Evolutionary conservation across 2,329 filamentous ascomycete species (phyloP).

Genomic region (Fusarium sp.): DNA sequence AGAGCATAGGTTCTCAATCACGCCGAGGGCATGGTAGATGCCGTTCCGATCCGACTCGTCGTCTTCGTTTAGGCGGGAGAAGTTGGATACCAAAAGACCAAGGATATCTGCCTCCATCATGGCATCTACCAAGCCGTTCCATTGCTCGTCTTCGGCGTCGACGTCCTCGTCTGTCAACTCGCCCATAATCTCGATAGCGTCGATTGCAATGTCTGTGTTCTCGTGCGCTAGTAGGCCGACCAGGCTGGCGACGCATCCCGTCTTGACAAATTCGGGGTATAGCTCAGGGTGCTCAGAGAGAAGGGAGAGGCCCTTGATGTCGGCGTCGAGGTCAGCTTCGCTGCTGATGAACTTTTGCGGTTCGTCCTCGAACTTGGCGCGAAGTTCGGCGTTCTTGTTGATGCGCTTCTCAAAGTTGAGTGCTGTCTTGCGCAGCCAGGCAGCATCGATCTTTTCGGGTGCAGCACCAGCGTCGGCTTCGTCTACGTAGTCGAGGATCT

Average conservation of each 20-base stretch:
- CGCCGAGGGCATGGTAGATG: conserved; percentile 84
- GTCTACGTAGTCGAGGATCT: conserved; percentile 91
- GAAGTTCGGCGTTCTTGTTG: conserved; percentile 87
- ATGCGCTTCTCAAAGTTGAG: conserved; percentile 92
- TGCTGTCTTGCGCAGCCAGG: conserved; percentile 86
- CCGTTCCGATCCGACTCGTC: conserved; percentile 79
- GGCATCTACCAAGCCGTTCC: conserved; percentile 79
- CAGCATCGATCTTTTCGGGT: conserved; percentile 81
- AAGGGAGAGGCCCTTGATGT: conserved; percentile 88
- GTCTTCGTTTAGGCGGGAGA: conserved; percentile 83
- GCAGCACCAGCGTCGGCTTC: conserved; percentile 51
- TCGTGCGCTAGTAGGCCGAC: conserved; percentile 90
- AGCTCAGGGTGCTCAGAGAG: conserved; percentile 87
- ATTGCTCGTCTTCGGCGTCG: conserved; percentile 81
- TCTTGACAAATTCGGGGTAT: conserved; percentile 81
- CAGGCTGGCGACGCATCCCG: conserved; percentile 79
- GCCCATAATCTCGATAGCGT: conserved; percentile 86
- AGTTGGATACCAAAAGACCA: conserved; percentile 79
- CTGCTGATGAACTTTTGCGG: conserved; percentile 85
- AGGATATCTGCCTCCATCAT: conserved; percentile 77
- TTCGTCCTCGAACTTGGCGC: conserved; percentile 84
- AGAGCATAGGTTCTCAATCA: conserved; percentile 89
- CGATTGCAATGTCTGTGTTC: conserved; percentile 96
- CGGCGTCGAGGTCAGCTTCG: conserved; percentile 90
- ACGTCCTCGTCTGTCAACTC: conserved; percentile 97